Evolutionary conservation across 2,329 filamentous ascomycete genomes (phyloP), one percentile per base, ranked within the genome.

Genomic region (Orbilia brochopaga): DNA sequence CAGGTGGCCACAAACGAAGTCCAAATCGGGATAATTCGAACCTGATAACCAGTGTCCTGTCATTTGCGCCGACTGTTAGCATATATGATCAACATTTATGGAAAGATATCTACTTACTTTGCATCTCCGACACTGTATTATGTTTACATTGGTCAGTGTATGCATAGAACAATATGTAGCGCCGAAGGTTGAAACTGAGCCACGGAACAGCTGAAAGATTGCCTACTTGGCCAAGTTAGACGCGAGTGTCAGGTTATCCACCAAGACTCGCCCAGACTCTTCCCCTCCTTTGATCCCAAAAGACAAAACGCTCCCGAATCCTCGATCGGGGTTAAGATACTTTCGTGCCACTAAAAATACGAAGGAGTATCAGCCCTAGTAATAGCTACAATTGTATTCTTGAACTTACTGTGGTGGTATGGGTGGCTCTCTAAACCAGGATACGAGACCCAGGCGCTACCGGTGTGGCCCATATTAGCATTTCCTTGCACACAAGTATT

Each of bases 201-300:
- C n/a, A n/a, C n/a, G n/a, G n/a, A n/a, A n/a, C n/a, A n/a, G n/a
- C n/a, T n/a, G n/a, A n/a, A n/a, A n/a, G n/a, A n/a, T 27, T 56
- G 76, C 79, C 75, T 79, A 85, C 83, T 99, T 99, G 66, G 94
- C 94, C 76, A 97, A 83, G 81, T 97, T 97, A 17, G 91, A 96
- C 77, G 97, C 91, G 76, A 99, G 82, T 85, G 95, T 94, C 83
- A 99, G 95, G 76, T 87, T 87, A 80, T 99, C 94, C 58, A 97
- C 94, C 32, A 97, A 87, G 80, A 92, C 87, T 79, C 87, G 90
- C 73, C 94, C 93, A 15, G 90, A 91, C n/a, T 82, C 83, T 73
- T 86, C 90, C 70, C 90, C 92, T 1, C 93, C 92, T 82, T 95
- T 96, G 73, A 97, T 89, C 59, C 94, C 94, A 76, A 99, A 94